Base-by-base conservation (phyloP, 441 rosid species). In the Populus trichocarpa region DNA sequence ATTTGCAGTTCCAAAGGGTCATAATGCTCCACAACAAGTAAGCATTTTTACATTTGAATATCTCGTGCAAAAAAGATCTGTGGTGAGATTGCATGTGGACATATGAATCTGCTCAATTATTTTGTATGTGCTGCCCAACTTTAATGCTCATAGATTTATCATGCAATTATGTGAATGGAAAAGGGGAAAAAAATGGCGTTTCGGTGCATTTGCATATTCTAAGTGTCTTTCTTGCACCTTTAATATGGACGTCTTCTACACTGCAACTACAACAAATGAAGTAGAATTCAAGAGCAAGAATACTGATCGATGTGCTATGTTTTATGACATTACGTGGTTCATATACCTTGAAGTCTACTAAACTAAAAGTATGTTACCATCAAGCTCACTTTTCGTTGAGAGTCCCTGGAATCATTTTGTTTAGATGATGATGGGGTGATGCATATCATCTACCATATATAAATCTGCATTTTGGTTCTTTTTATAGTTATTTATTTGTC, bases 1-100 rank as follows among this genome's bases (percentile, higher is more conserved):
- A 8, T 89, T 30, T 30, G 32, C 32, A 30, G 32, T 30, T 4
- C 32, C 32, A 30, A 30, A 30, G 32, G 32, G 32, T 87, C 71
- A 78, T 74, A 88, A 85, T 77, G 85, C 90, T 5, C 88, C 91
- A 0, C 88, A 89, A 73, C 93, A 88, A 77, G 91, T 89, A 78
- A 78, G 83, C 22, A 35, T 46, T 46, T 46, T 46, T 46, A 46
- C 57, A 7, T 40, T 65, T 28, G 38, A 30, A 32, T 30, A 67
- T 18, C 70, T 67, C 70, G 38, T 67, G 38, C 33, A 69, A 38
- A 90, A 87, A 71, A 75, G 76, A 71, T 91, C 86, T 50, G 89
- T 93, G 46, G 80, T 84, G 50, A 90, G 94, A 0, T 26, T 90
- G 95, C 87, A 65, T 46, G 0, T 46, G 57, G 57, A 46, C 20